Evolutionary conservation across 495 filamentous ascomycete species (phyloP).

Genomic region (Xylaria flabelliformis): DNA sequence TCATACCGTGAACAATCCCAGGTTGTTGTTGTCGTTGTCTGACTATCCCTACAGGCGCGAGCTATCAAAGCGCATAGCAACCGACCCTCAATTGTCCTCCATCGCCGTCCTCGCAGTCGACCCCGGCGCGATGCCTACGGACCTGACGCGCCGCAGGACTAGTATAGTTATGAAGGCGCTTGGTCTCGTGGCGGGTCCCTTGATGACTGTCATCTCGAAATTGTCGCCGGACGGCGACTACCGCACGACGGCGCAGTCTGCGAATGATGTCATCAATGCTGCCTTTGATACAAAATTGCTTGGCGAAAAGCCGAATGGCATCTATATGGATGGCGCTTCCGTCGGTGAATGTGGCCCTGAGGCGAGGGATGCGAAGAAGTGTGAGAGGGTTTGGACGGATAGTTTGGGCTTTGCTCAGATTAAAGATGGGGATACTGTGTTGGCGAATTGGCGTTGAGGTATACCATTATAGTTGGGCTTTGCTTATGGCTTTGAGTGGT

Average conservation of each 20-base stretch:
- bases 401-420: constrained; percentile 42
- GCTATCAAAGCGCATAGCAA: constrained; percentile 40
- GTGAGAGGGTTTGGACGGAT: constrained; percentile 43
- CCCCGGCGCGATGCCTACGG: constrained; percentile 45
- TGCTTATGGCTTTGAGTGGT: not conserved
- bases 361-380: constrained; percentile 47
- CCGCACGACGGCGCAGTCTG: constrained; percentile 53
- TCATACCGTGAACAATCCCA: not conserved
- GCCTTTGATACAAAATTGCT: constrained; percentile 41
- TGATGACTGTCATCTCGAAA: constrained; percentile 31
- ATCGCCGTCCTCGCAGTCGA: constrained; percentile 43
- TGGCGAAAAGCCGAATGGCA: constrained; percentile 40
- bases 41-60: constrained; percentile 38
- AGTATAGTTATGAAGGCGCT: constrained; percentile 29
- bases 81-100: constrained; percentile 41
- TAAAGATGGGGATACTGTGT: constrained; percentile 45
- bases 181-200: constrained; percentile 22
- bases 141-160: constrained; percentile 34
- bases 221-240: constrained; percentile 39
- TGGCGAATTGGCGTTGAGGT: constrained; percentile 44
- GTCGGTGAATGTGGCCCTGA: constrained; percentile 36
- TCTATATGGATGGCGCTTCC: constrained; percentile 43
- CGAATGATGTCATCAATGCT: constrained; percentile 47
- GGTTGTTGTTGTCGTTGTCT: no score
- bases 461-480: not conserved